These are phyloP conservation scores for Alnus rubra DNA, from an alignment of 306 rosid genomes.

Conservation along the genomic window DNA sequence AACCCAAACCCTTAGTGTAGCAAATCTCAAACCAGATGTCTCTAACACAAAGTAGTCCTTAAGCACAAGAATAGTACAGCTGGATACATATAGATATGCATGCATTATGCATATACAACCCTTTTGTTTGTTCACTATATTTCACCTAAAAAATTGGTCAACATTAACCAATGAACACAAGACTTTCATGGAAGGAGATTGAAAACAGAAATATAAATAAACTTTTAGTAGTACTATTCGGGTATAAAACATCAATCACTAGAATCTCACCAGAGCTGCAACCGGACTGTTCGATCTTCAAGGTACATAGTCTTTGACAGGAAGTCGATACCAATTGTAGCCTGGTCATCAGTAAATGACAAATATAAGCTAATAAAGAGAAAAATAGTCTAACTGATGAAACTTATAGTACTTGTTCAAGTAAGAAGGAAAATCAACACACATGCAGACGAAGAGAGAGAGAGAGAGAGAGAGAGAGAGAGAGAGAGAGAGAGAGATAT, in stretches of 20 bases:
- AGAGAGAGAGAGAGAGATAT: no score
- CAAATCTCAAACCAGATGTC: no score
- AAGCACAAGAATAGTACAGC: no score
- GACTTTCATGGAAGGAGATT: slow-evolving; percentile 4
- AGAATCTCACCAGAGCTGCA: slow-evolving; percentile 53
- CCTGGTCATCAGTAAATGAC: slow-evolving; percentile 33
- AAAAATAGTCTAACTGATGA: background rate
- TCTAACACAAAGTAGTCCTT: no score
- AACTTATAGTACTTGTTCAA: background rate
- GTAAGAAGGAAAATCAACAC: no score
- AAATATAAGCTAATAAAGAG: background rate
- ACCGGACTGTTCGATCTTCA: slow-evolving; percentile 58
- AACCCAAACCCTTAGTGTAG: no score
- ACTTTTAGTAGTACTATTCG: background rate
- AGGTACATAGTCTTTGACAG: slow-evolving; percentile 67
- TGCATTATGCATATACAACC: no score
- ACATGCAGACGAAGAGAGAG: no score
- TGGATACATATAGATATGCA: no score
- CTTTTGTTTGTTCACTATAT: no score
- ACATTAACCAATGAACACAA: background rate
- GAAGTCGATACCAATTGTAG: slow-evolving; percentile 58
- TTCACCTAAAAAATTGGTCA: no score
- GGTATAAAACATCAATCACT: background rate
- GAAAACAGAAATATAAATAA: background rate
- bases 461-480: no score